A percentile compares a stretch with the other conserved stretches of the same genome.
phyloP scores from a whole-genome alignment of 2,329 filamentous ascomycete species.

The Xylariales sp. region DNA sequence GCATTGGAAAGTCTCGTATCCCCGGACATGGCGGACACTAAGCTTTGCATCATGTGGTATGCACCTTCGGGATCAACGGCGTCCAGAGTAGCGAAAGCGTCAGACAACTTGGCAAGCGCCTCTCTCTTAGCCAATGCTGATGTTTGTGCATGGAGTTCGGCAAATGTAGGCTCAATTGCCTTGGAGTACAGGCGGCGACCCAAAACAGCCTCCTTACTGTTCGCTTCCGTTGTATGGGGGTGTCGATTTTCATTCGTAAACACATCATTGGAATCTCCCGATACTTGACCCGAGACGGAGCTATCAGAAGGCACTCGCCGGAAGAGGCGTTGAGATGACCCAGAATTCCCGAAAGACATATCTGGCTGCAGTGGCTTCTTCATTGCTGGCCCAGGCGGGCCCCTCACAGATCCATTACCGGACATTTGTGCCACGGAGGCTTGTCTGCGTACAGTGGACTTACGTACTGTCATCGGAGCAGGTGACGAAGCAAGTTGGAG shows the following conservation, averaged over 20 bases:
- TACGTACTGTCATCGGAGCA: constrained; percentile 50
- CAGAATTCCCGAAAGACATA: constrained; percentile 89
- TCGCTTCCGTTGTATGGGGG: constrained; percentile 50
- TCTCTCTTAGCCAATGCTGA: constrained; percentile 66
- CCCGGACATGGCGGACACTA: constrained; percentile 68
- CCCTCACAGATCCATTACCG: constrained; percentile 33
- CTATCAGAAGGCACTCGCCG: constrained; percentile 75
- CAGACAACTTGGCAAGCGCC: constrained; percentile 75
- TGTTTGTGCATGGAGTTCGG: constrained; percentile 82
- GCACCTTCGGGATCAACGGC: constrained; percentile 86
- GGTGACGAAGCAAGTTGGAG: constrained; percentile 54
- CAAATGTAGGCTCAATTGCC: constrained; percentile 75
- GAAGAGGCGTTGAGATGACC: constrained; percentile 88
- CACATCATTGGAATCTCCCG: constrained; percentile 34
- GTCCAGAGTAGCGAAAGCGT: constrained; percentile 82
- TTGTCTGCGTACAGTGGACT: constrained; percentile 49
- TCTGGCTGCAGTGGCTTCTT: constrained; percentile 84
- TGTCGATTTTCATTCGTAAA: constrained; percentile 61
- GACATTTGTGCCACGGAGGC: constrained; percentile 35
- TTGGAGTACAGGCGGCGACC: constrained; percentile 79
- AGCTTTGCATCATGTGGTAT: constrained; percentile 75
- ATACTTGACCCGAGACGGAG: constrained; percentile 38
- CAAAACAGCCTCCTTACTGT: constrained; percentile 76
- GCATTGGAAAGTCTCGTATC: constrained; percentile 61
- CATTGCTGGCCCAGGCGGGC: constrained; percentile 37